phyloP scores from a whole-genome alignment of 805 yeast genomes.

The Priceomyces carsonii region DNA sequence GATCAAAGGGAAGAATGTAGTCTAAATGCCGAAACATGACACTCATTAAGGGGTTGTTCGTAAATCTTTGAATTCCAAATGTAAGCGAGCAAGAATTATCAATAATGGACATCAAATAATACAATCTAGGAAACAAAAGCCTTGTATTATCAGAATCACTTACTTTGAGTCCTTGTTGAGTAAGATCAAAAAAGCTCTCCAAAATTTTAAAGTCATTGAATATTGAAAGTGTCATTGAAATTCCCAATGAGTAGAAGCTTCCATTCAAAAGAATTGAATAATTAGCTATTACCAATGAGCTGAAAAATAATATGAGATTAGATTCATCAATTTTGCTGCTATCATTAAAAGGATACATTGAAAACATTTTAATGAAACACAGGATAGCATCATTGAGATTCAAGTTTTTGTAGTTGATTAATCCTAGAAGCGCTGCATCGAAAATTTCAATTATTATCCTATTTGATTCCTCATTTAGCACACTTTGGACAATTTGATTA shows the following conservation, averaged over 20 bases:
- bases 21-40: constrained; percentile 13
- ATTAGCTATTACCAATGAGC: constrained; percentile 42
- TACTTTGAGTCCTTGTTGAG: constrained; percentile 19
- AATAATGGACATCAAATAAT: constrained; percentile 44
- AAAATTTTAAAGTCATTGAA: constrained; percentile 60
- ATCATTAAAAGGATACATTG: constrained; percentile 36
- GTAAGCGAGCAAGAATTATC: constrained; percentile 33
- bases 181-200: constrained; percentile 42
- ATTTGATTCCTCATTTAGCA: constrained; percentile 25
- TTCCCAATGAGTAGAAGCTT: constrained; percentile 56
- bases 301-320: constrained; percentile 26
- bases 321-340: constrained; percentile 23
- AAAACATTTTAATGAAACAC: constrained; percentile 33
- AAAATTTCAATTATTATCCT: constrained; percentile 41
- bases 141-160: constrained; percentile 24
- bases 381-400: constrained; percentile 33
- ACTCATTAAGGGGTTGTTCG: constrained; percentile 8
- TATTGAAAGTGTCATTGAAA: constrained; percentile 51
- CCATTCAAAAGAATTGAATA: constrained; percentile 62
- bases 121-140: constrained; percentile 43
- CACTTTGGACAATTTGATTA: constrained; percentile 5
- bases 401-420: constrained; percentile 36
- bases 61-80: constrained; percentile 30
- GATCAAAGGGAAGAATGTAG: constrained; percentile 15
- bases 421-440: constrained; percentile 37